Conservation (phyloP, 2,329 filamentous ascomycete species). For the Biscogniauxia marginata region DNA sequence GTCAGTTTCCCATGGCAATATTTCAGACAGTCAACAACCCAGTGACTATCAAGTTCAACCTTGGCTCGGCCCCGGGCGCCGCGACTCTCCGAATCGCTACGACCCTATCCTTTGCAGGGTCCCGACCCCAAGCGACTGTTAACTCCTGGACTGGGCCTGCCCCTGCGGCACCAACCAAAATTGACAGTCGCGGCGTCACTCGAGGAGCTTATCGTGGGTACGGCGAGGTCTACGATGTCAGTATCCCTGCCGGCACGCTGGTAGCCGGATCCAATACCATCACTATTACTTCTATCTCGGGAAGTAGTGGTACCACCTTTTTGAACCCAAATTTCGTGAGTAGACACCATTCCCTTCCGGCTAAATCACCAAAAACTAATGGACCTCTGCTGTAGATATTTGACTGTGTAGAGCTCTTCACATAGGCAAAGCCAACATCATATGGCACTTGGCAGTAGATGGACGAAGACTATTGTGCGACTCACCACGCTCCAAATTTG, state of each 20-base stretch:
- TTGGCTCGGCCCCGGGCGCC: slow-evolving; percentile 48
- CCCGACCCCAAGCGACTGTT: slow-evolving; percentile 55
- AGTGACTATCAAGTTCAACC: slow-evolving; percentile 59
- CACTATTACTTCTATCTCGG: slow-evolving; percentile 57
- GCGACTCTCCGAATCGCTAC: slow-evolving; percentile 64
- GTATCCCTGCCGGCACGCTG: slow-evolving; percentile 58
- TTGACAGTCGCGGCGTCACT: slow-evolving; percentile 64
- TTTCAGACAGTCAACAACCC: slow-evolving; percentile 61
- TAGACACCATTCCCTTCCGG: slow-evolving; percentile 2
- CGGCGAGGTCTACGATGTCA: slow-evolving; percentile 63
- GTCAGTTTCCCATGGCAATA: slow-evolving; percentile 64
- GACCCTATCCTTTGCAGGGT: slow-evolving; percentile 60
- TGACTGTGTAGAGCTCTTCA: slow-evolving; percentile 36
- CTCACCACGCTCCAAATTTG: too few species aligned
- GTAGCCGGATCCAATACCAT: slow-evolving; percentile 63
- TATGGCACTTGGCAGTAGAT: too few species aligned
- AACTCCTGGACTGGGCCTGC: slow-evolving; percentile 51
- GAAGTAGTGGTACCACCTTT: slow-evolving; percentile 53
- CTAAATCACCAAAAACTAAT: not conserved
- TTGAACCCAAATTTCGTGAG: slow-evolving; percentile 57
- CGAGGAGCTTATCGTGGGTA: slow-evolving; percentile 63
- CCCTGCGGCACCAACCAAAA: slow-evolving; percentile 57
- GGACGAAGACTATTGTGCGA: too few species aligned
- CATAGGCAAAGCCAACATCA: too few species aligned
- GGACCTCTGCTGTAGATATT: slow-evolving; percentile 24